Conservation (phyloP, 495 filamentous ascomycete genomes). For the Amphirosellinia nigrospora region DNA sequence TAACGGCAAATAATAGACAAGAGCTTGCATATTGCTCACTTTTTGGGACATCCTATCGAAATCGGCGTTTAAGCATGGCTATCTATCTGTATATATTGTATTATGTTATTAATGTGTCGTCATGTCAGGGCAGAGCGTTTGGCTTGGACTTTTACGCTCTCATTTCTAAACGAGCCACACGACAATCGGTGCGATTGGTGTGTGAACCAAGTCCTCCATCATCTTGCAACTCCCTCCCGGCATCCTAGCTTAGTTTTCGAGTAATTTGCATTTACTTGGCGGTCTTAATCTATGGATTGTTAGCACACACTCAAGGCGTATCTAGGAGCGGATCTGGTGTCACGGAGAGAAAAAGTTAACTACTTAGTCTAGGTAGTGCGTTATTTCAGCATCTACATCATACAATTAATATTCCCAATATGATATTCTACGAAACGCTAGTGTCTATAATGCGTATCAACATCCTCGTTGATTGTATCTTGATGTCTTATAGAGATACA, state of each 20-base stretch:
- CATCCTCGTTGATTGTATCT: neutral
- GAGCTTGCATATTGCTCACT: neutral
- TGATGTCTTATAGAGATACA: too few relatives aligned
- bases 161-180: neutral
- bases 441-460: neutral
- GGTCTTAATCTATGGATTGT: constrained; percentile 8
- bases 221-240: neutral
- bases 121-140: neutral
- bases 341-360: constrained; percentile 3
- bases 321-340: neutral
- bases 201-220: neutral
- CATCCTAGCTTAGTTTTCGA: neutral
- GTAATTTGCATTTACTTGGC: neutral
- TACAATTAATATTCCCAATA: neutral
- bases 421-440: neutral
- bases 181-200: neutral
- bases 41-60: neutral
- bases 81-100: constrained; percentile 20
- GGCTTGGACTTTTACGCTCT: neutral
- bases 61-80: neutral
- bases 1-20: constrained; percentile 6
- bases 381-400: neutral
- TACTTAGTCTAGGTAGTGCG: too few relatives aligned
- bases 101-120: neutral
- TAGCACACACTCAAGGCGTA: neutral